Base-by-base conservation (phyloP, 139 green algal genomes). In the Auxenochlorella pyrenoidosa region DNA sequence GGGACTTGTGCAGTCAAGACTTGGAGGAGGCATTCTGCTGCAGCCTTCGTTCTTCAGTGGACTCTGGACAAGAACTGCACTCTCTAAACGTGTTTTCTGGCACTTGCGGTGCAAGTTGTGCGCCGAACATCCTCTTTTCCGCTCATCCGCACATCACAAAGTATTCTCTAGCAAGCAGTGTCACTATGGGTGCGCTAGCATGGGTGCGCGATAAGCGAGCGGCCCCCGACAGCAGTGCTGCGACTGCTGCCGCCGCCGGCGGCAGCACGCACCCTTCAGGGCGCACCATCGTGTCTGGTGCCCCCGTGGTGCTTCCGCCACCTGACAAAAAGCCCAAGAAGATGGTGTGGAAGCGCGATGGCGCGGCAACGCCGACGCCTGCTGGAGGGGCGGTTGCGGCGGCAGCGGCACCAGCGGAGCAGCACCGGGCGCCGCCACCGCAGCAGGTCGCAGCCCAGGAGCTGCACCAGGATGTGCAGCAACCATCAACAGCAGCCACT, bases 141-240 rank as follows among this genome's bases (percentile, higher is more conserved):
- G 54, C 3, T 2, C 54, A 8, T 63, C 54, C 12, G 54, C 13
- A 63, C 3, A 22, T 22, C 3, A 24, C 54, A 22, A 24, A 63
- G 10, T 63, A 63, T 2, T 10, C 8, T 18, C 54, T 13, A 24
- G 54, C 18, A 4, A 24, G 21, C 38, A 30, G 32, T 38, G 21
- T 26, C 10, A 38, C 79, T 36, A 85, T 85, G 80, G 80, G 80
- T 2, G 80, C 80, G 28, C 80, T 85, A 32, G 80, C 80, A 5
- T 85, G 80, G 80, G 80, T 85, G 80, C 59, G 80, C 19, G 80
- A 85, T 58, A 85, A 85, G 40, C 66, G 66, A 16, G 38, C 63
- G 16, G 63, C 80, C 34, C 19, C 80, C 40, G 80, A 43, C 5
- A 43, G 43, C 75, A 36, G 3, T 30, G 43, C 36, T n/a, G n/a